Evolutionary conservation across 1,284 basidiomycete genomes (phyloP).

Genomic region (Serendipita sp.): DNA sequence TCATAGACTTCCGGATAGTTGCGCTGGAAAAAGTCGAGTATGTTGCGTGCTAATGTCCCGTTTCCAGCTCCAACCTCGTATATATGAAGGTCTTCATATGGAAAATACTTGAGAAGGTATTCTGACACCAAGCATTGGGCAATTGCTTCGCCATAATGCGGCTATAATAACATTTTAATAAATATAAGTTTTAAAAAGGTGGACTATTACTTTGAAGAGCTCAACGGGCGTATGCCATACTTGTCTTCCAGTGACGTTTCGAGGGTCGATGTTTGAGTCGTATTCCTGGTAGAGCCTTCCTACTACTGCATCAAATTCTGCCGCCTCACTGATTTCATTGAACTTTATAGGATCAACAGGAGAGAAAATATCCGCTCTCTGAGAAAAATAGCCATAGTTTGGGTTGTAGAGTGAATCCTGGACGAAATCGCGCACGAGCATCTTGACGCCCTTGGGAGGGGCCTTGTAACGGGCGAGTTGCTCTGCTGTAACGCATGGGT

Average conservation of each 20-base stretch:
- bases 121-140: conserved; percentile 79
- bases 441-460: conserved; percentile 74
- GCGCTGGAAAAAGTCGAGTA: conserved; percentile 67
- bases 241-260: conserved; percentile 69
- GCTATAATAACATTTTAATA: conserved; percentile 32
- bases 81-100: conserved; percentile 87
- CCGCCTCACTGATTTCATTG: conserved; percentile 44
- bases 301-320: conserved; percentile 71
- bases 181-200: conserved; percentile 8
- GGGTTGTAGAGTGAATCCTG: conserved; percentile 96
- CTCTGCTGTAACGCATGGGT: conserved; percentile 60
- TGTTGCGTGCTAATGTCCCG: conserved; percentile 81
- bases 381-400: conserved; percentile 92
- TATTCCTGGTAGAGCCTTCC: conserved; percentile 62
- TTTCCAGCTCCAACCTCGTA: conserved; percentile 98
- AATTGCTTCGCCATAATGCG: conserved; percentile 86
- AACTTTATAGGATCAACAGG: conserved; percentile 63
- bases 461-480: conserved; percentile 43
- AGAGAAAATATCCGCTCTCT: conserved; percentile 77
- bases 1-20: conserved; percentile 85
- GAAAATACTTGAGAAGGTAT: conserved; percentile 88
- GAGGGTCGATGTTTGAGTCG: conserved; percentile 34
- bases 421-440: conserved; percentile 94
- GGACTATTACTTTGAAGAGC: conserved; percentile 71
- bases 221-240: conserved; percentile 99